Percentiles rank a stretch among this genome's conserved stretches.
These are phyloP conservation scores for Massarina eburnea DNA, from an alignment of 2,329 filamentous ascomycete species.

Conservation along the genomic window DNA sequence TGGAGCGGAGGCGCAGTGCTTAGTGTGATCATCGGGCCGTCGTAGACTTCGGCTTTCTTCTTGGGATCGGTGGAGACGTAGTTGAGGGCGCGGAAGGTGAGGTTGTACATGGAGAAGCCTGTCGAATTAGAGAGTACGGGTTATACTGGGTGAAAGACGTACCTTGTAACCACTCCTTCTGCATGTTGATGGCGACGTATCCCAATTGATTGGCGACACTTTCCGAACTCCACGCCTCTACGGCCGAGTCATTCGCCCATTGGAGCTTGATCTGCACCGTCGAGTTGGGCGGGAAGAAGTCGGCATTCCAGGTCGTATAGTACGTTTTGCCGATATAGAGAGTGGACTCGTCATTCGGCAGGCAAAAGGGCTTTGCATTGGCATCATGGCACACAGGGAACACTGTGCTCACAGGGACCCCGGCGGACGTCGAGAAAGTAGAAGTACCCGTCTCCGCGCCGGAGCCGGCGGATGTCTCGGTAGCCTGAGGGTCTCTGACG, in stretches of 20 bases:
- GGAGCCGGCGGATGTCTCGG: neutral
- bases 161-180: constrained; percentile 45
- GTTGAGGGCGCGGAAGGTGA: constrained; percentile 42
- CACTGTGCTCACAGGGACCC: constrained; percentile 16
- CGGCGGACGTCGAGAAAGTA: constrained; percentile 11
- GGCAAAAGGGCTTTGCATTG: constrained; percentile 36
- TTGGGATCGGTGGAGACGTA: constrained; percentile 19
- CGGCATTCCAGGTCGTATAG: constrained; percentile 35
- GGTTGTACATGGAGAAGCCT: constrained; percentile 36
- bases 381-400: constrained; percentile 35
- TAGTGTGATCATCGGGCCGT: constrained; percentile 43
- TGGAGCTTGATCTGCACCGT: constrained; percentile 32
- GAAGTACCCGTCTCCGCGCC: constrained; percentile 8
- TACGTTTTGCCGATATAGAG: constrained; percentile 44
- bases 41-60: constrained; percentile 23
- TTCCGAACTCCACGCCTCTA: constrained; percentile 42
- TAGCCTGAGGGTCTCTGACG: constrained; percentile 14
- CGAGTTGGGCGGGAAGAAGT: constrained; percentile 16
- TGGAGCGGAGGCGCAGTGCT: constrained; percentile 38
- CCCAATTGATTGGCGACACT: constrained; percentile 42
- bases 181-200: constrained; percentile 42
- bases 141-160: neutral
- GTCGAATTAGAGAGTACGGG: neutral
- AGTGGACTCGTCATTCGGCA: constrained; percentile 35
- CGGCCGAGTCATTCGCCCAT: constrained; percentile 36